Evolutionary conservation across 805 yeast species (phyloP), one percentile per base, ranked within the genome.

Genomic region (Tetrapisispora namnaoensis): DNA sequence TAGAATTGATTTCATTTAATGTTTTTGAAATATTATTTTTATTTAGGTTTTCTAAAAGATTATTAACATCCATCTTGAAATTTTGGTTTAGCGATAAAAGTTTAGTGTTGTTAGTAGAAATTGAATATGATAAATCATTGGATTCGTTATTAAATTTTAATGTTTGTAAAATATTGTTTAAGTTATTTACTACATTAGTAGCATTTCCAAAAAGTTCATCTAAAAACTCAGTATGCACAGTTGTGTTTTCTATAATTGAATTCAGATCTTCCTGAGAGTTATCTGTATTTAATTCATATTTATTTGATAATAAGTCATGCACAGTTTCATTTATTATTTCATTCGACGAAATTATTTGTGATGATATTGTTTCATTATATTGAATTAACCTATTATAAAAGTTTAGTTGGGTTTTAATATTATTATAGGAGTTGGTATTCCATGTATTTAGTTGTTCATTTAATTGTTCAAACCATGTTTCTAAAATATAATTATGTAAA

Each of bases 201-300:
- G 47, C 41, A 38, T 54, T 50, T 2, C 36, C 44, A 40, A 55
- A 50, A 13, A 57, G 11, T 3, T 28, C 46, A 30, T 49, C 34
- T 4, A 57, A 46, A 21, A 50, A 50, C 47, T 52, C 46, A 35
- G 49, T 50, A 42, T 54, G 40, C 18, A 57, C 30, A 16, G 49
- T 37, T 11, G 55, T 37, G 32, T 51, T 51, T 21, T 37, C 24
- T 5, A 43, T 14, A 7, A 46, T 14, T 14, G 32, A 37, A 11
- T 46, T 40, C 22, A 8, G n/a, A 18, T 34, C 16, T 4, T 34
- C n/a, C 16, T 22, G 2, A 5, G 32, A 17, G 17, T 37, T 22
- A 10, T 42, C 42, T 30, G 40, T 36, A 4, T 49, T 50, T 7
- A 55, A 44, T 13, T 51, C 34, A 14, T 50, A 46, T 9, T 57